phyloP scores from a whole-genome alignment of 2,329 filamentous ascomycete species.

The Mariannaea sp. region DNA sequence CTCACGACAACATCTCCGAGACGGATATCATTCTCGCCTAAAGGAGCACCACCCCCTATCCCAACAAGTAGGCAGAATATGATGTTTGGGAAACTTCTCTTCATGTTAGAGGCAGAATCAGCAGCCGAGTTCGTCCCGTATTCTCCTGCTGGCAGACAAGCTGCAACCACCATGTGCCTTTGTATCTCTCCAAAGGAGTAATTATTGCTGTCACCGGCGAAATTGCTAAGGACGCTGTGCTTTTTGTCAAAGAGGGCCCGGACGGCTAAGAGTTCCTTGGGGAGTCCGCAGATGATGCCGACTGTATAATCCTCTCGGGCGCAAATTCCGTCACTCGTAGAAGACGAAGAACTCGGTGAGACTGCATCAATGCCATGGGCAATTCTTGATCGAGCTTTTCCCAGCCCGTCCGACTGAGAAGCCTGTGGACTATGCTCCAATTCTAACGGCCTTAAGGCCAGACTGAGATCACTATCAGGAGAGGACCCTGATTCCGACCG shows the following conservation, averaged over 20 bases:
- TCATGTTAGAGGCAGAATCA: constrained; percentile 16
- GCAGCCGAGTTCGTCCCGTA: constrained; percentile 23
- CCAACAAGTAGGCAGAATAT: constrained; percentile 13
- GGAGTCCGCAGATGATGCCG: constrained; percentile 20
- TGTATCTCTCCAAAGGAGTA: constrained; percentile 21
- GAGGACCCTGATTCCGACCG: not conserved
- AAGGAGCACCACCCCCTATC: constrained; percentile 6
- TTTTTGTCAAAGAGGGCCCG: constrained; percentile 13
- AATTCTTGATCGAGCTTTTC: too few species aligned
- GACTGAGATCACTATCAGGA: too few species aligned
- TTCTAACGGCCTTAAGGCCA: too few species aligned
- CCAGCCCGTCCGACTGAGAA: too few species aligned
- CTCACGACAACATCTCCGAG: constrained; percentile 28
- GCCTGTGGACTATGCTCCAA: too few species aligned
- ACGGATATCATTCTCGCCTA: constrained; percentile 7
- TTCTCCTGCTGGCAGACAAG: constrained; percentile 18
- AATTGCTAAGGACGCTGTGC: not conserved
- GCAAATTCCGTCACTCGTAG: not conserved
- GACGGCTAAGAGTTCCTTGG: constrained; percentile 15
- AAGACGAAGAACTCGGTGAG: not conserved
- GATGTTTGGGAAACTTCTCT: constrained; percentile 3
- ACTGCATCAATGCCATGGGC: too few species aligned
- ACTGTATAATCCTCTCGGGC: constrained; percentile 15
- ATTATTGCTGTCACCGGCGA: constrained; percentile 6
- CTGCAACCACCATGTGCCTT: constrained; percentile 20